phyloP scores from a whole-genome alignment of 2,329 filamentous ascomycete species.

The Penicillium palitans region DNA sequence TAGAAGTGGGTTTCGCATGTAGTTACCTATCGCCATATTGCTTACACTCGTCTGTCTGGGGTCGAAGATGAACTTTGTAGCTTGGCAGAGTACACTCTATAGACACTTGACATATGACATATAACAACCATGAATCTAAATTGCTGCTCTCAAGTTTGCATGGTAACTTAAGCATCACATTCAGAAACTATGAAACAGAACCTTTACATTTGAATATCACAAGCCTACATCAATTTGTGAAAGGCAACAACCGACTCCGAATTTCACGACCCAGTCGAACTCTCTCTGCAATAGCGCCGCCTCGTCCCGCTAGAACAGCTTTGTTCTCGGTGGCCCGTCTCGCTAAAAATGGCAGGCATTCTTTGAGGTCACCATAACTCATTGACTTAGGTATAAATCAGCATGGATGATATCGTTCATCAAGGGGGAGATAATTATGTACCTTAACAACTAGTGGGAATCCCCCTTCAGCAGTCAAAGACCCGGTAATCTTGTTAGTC shows the following conservation, averaged over 20 bases:
- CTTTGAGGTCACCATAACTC: not conserved
- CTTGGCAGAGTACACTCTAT: too few species aligned
- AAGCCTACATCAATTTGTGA: too few species aligned
- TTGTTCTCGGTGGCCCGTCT: not conserved
- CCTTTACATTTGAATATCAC: too few species aligned
- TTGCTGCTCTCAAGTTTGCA: too few species aligned
- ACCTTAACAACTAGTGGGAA: not conserved
- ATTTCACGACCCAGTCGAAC: not conserved
- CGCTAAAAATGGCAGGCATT: not conserved
- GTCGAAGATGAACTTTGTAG: too few species aligned
- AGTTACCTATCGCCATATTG: too few species aligned
- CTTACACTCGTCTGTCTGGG: too few species aligned
- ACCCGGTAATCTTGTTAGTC: not conserved
- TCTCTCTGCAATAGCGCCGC: not conserved
- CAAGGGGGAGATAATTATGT: not conserved
- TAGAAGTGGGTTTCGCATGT: too few species aligned
- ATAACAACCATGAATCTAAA: too few species aligned
- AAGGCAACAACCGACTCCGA: not conserved
- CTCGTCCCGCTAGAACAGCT: not conserved
- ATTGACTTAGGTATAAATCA: not conserved
- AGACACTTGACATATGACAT: too few species aligned
- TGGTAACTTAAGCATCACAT: too few species aligned
- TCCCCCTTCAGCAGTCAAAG: not conserved
- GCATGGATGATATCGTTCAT: not conserved
- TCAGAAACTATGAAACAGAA: too few species aligned